Base-by-base conservation (phyloP, 345 rosid genomes). In the Syzygium grande region DNA sequence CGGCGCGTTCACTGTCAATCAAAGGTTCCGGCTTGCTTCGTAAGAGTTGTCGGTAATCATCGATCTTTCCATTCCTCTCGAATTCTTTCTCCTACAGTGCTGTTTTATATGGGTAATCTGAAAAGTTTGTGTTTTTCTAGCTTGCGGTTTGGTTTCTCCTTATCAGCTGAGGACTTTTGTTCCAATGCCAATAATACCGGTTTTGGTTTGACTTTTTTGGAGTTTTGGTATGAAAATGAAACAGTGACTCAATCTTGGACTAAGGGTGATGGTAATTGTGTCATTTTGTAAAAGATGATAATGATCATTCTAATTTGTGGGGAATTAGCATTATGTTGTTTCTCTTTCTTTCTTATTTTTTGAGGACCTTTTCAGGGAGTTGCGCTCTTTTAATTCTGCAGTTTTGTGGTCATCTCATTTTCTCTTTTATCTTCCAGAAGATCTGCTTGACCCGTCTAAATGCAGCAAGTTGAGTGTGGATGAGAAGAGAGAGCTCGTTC, bases 401-500 rank as follows among this genome's bases (percentile, higher is more conserved):
- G 83, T 73, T 38, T 73, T 73, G 49, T 73, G 83, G 49, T 38
- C 49, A 9, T 73, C 49, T 73, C 49, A 19, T 19, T 34, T 73
- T 73, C 83, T 73, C 83, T 68, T 21, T 38, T 38, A 34, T 73
- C 65, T 41, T 85, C 29, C 85, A 92, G 95, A 92, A 88, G 52
- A 84, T 89, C 91, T 79, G 43, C 91, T 88, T 84, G 94, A 93
- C 88, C 92, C 94, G 84, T 89, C 94, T 53, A 94, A 93, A 88
- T 92, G 94, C 91, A 88, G 90, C 87, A 93, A 90, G 90, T 88
- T 94, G 89, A 95, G 90, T 89, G 89, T 98, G 90, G 94, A 96
- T n/a, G 97, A 98, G 90, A 95, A 95, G 86, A 93, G 97, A 89
- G 98, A 97, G 88, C 91, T 96, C 52, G 97, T 98, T 56, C 94